These are phyloP conservation scores for Chlorella vulgaris DNA, from an alignment of 139 green algal species.

Conservation along the genomic window DNA sequence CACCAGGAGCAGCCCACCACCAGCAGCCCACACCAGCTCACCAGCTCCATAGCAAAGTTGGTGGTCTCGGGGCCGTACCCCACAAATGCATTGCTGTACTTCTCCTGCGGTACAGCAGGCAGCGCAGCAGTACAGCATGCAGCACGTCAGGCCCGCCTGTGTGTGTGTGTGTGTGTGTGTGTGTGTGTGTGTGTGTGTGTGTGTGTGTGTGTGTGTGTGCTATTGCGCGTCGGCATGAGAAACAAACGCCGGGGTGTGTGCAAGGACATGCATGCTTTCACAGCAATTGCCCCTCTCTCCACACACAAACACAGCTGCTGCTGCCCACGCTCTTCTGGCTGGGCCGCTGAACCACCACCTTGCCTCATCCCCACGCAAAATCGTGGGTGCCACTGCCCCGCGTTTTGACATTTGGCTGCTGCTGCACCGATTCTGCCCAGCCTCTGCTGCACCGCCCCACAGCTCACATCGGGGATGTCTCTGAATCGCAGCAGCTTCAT, in stretches of 20 bases:
- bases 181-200: too few species aligned
- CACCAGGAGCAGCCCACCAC: not conserved
- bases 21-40: not conserved
- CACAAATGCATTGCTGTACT: conserved; percentile 86
- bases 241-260: too few species aligned
- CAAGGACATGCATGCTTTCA: too few species aligned
- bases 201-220: too few species aligned
- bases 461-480: conserved; percentile 74
- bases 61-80: conserved; percentile 71
- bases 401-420: too few species aligned
- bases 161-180: too few species aligned
- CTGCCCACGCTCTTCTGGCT: too few species aligned
- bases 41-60: conserved; percentile 71
- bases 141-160: not conserved
- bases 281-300: too few species aligned
- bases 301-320: too few species aligned
- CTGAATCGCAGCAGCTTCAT: conserved; percentile 81
- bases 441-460: not conserved
- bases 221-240: too few species aligned
- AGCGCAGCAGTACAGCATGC: not conserved
- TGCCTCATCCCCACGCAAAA: too few species aligned
- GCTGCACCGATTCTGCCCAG: not conserved
- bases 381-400: not conserved
- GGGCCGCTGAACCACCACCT: too few species aligned
- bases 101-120: conserved; percentile 56